These are phyloP conservation scores for Cryptococcus sp. DNA, from an alignment of 1,284 basidiomycete species.

Conservation along the genomic window DNA sequence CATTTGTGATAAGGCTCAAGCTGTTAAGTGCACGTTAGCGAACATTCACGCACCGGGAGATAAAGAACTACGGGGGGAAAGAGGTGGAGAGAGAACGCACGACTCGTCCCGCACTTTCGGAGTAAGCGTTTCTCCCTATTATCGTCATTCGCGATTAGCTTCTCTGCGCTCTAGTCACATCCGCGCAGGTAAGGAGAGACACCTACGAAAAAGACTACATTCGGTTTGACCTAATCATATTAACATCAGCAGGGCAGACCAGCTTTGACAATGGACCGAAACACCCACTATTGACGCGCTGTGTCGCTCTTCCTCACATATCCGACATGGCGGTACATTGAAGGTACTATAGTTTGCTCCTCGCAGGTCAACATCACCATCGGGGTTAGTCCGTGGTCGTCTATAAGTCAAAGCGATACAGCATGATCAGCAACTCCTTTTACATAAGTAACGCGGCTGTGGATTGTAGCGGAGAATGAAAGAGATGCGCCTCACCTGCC, in stretches of 20 bases:
- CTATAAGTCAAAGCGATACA: slow-evolving; percentile 16
- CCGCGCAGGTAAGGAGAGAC: neutral
- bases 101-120: slow-evolving; percentile 65
- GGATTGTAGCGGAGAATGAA: neutral
- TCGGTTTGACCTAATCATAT: slow-evolving; percentile 64
- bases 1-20: slow-evolving; percentile 62
- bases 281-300: slow-evolving; percentile 53
- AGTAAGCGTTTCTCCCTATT: slow-evolving; percentile 71
- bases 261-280: slow-evolving; percentile 54
- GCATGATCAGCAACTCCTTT: slow-evolving; percentile 6
- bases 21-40: slow-evolving; percentile 49
- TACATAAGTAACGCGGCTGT: neutral
- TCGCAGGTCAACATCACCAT: slow-evolving; percentile 85
- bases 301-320: slow-evolving; percentile 62
- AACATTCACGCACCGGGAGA: neutral
- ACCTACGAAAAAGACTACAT: slow-evolving; percentile 73
- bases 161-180: too few relatives aligned
- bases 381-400: slow-evolving; percentile 79
- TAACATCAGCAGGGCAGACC: slow-evolving; percentile 6
- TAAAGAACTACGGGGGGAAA: neutral
- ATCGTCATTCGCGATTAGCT: too few relatives aligned
- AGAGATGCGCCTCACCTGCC: slow-evolving; percentile 49
- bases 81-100: slow-evolving; percentile 56
- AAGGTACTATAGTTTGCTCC: slow-evolving; percentile 74
- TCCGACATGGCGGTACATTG: slow-evolving; percentile 71